A percentile compares a stretch with the other conserved stretches of the same genome.
phyloP scores from a whole-genome alignment of 208 protist genomes.

The Polymyxa betae region DNA sequence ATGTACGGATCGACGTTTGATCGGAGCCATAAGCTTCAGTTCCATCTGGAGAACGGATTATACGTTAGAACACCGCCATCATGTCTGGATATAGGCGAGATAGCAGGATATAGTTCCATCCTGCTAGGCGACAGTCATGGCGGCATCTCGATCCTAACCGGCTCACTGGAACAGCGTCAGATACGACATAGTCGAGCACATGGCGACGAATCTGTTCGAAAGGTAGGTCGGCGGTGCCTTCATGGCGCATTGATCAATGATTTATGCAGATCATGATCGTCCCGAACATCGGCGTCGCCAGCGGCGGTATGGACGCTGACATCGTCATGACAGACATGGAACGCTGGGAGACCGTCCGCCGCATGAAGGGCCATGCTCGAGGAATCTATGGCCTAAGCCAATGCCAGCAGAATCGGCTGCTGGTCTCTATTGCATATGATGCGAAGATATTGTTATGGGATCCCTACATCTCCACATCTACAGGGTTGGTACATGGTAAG shows the following conservation, averaged over 20 bases:
- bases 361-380: background rate
- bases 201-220: background rate
- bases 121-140: slow-evolving; percentile 22
- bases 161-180: background rate
- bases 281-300: slow-evolving; percentile 36
- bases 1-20: slow-evolving; percentile 30
- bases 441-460: slow-evolving; percentile 45
- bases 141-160: background rate
- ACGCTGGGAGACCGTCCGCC: slow-evolving; percentile 1
- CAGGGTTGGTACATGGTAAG: background rate
- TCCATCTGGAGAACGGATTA: slow-evolving; percentile 32
- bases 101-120: background rate
- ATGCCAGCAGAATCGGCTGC: background rate
- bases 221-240: background rate
- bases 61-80: background rate
- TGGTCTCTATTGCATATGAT: slow-evolving; percentile 16
- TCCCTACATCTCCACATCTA: slow-evolving; percentile 25
- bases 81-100: background rate
- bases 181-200: background rate
- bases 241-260: background rate
- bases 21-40: slow-evolving; percentile 25
- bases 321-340: slow-evolving; percentile 40
- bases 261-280: background rate
- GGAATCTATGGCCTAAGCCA: background rate
- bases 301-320: slow-evolving; percentile 21